Conservation (phyloP, 805 yeast genomes). For the Yamadazyma laniorum region DNA sequence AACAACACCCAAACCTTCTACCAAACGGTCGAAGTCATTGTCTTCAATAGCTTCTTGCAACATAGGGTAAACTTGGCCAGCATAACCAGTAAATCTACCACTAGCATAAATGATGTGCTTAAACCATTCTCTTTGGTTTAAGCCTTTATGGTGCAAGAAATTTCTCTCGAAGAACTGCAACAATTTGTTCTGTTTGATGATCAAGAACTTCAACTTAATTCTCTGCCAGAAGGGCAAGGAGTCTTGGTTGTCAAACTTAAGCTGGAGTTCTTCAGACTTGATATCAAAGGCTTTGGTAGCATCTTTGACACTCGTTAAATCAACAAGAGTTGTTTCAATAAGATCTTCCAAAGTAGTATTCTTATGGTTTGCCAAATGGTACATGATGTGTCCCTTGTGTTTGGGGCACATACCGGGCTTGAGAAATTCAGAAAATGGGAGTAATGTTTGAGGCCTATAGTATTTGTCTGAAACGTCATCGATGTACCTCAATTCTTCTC, state of each 20-base stretch:
- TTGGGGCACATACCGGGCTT: constrained; percentile 9
- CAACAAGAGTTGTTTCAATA: constrained; percentile 19
- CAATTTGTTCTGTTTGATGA: constrained; percentile 34
- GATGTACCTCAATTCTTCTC: constrained; percentile 17
- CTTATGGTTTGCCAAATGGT: constrained; percentile 6
- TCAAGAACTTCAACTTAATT: constrained; percentile 28
- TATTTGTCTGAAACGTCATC: constrained; percentile 19
- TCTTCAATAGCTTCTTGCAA: constrained; percentile 53
- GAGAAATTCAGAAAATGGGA: constrained; percentile 22
- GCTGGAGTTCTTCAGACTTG: constrained; percentile 26
- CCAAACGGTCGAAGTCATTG: constrained; percentile 42
- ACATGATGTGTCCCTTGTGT: constrained; percentile 11
- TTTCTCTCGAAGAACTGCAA: constrained; percentile 51
- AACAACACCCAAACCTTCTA: constrained; percentile 45
- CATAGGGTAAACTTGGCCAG: constrained; percentile 58
- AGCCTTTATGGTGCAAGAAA: constrained; percentile 48
- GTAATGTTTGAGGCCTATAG: constrained; percentile 12
- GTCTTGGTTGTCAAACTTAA: constrained; percentile 28
- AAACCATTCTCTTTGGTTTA: constrained; percentile 55
- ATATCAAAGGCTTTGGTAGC: constrained; percentile 29
- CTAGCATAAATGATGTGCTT: constrained; percentile 66
- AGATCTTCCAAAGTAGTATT: constrained; percentile 18
- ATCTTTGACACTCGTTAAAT: constrained; percentile 21
- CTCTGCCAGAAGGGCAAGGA: constrained; percentile 36
- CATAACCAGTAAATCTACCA: constrained; percentile 48